A percentile compares a stretch with the other conserved stretches of the same genome.
phyloP scores from a whole-genome alignment of 108 stramenopile genomes.

The Poteriospumella lacustris region DNA sequence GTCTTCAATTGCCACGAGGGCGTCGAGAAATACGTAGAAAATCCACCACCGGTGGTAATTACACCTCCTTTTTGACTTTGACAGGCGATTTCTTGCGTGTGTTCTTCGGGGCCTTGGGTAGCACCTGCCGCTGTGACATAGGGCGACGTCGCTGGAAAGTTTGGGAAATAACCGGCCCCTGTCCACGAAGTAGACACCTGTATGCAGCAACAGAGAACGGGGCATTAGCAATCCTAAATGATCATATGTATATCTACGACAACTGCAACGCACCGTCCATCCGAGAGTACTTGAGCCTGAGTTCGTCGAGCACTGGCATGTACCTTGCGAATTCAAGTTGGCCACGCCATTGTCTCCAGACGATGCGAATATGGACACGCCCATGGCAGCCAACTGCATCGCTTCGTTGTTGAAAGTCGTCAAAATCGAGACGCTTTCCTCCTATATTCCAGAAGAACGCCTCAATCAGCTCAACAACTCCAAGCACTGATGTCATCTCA shows the following conservation, averaged over 20 bases:
- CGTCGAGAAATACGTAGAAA: background rate
- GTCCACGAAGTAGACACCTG: background rate
- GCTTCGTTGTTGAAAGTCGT: background rate
- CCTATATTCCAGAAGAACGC: background rate
- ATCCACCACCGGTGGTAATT: conserved; percentile 25
- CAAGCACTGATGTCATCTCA: too few species aligned
- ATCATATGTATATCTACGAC: background rate
- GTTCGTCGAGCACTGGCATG: background rate
- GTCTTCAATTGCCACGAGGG: background rate
- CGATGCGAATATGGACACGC: background rate
- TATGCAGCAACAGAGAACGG: background rate
- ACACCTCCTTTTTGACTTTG: background rate
- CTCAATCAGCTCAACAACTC: background rate
- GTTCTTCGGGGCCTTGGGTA: background rate
- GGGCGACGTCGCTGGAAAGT: conserved; percentile 11
- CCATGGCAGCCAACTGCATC: background rate
- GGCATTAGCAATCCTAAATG: background rate
- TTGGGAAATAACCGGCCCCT: conserved; percentile 5
- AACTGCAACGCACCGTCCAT: background rate
- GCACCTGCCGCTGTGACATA: conserved; percentile 18
- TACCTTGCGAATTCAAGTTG: background rate
- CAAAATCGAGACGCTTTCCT: background rate
- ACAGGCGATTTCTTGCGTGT: background rate
- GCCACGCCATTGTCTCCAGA: conserved; percentile 6
- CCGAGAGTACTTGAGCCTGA: background rate